Percentiles rank a stretch among this genome's conserved stretches.
phyloP scores from a whole-genome alignment of 73 alveolate genomes.

The Paramecium biaurelia region DNA sequence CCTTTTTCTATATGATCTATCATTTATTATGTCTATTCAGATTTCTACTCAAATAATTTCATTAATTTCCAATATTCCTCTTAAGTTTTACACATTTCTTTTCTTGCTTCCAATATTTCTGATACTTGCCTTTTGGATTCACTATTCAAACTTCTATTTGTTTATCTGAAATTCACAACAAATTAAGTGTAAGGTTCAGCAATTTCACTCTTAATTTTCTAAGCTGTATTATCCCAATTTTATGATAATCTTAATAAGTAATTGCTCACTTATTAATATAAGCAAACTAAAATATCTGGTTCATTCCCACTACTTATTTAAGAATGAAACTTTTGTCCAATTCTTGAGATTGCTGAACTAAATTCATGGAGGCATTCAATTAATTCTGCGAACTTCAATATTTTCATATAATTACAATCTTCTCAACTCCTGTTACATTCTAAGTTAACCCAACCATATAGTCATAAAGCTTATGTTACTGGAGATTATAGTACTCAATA shows the following conservation, averaged over 20 bases:
- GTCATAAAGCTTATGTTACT: background rate
- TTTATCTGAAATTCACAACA: constrained; percentile 21
- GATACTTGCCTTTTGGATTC: background rate
- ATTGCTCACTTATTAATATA: constrained; percentile 13
- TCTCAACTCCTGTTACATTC: constrained; percentile 14
- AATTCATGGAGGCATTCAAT: background rate
- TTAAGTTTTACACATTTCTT: background rate
- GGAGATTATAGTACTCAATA: background rate
- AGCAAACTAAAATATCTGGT: constrained; percentile 23
- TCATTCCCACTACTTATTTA: constrained; percentile 5
- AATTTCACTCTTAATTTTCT: background rate
- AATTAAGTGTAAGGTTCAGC: constrained; percentile 30
- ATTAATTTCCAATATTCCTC: constrained; percentile 54
- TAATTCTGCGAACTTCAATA: constrained; percentile 5
- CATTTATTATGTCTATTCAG: background rate
- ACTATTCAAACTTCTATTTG: constrained; percentile 14
- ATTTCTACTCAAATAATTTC: background rate
- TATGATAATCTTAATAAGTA: background rate
- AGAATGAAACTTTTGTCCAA: constrained; percentile 3
- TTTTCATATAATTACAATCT: background rate
- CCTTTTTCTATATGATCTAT: constrained; percentile 38
- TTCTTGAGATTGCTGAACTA: background rate
- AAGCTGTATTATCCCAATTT: constrained; percentile 12
- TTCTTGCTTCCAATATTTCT: background rate
- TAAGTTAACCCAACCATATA: constrained; percentile 16